A percentile compares a stretch with the other conserved stretches of the same genome.
phyloP scores from a whole-genome alignment of 1,284 basidiomycete species.

The Testicularia cyperi region DNA sequence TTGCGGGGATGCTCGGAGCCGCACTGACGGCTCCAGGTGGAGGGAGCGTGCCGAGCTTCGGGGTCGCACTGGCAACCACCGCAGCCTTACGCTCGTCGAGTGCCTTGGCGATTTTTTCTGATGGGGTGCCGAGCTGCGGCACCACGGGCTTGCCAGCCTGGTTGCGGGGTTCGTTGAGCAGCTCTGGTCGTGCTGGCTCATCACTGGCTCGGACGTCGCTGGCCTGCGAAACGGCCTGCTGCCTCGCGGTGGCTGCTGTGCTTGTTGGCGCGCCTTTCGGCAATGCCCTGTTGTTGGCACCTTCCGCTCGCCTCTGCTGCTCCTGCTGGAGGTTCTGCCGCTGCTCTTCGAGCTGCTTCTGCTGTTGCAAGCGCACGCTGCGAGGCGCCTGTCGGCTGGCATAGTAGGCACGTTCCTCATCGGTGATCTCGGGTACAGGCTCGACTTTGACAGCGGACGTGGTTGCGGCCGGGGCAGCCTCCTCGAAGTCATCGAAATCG shows the following conservation, averaged over 20 bases:
- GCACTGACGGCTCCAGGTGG: neutral
- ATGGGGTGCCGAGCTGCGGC: neutral
- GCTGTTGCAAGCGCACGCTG: constrained; percentile 31
- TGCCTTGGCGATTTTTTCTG: constrained; percentile 10
- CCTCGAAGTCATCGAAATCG: constrained; percentile 37
- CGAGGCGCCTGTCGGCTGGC: constrained; percentile 40
- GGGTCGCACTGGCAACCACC: constrained; percentile 5
- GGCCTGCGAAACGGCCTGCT: constrained; percentile 4
- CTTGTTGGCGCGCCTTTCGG: neutral
- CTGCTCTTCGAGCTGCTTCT: constrained; percentile 26
- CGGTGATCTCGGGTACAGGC: constrained; percentile 33
- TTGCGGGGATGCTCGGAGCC: constrained; percentile 1
- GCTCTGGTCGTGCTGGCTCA: constrained; percentile 16
- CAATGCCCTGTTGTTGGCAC: neutral
- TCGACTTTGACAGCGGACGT: constrained; percentile 21
- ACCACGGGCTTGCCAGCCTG: constrained; percentile 17
- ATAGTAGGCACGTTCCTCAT: constrained; percentile 38
- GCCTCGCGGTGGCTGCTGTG: neutral
- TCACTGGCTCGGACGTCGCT: constrained; percentile 16
- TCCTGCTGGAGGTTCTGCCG: neutral
- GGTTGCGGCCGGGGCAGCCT: neutral
- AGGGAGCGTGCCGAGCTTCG: neutral
- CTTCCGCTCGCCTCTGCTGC: no score
- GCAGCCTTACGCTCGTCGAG: constrained; percentile 33
- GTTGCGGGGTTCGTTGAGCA: constrained; percentile 20